These are phyloP conservation scores for Melaleuca quinquenervia DNA, from an alignment of 345 rosid genomes.

Conservation along the genomic window DNA sequence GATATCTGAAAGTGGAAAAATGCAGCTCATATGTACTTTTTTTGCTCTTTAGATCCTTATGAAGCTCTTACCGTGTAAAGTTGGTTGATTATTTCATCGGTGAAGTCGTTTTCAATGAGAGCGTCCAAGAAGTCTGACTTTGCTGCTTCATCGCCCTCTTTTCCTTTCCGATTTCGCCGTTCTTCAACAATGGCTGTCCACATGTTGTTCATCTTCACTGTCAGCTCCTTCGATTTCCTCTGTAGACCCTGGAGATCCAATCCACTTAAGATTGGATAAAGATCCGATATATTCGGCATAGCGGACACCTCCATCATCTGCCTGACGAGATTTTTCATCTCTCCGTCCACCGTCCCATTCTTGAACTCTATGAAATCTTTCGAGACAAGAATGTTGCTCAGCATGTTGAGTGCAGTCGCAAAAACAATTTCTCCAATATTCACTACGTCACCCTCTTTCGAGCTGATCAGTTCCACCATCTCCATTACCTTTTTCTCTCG, in stretches of 20 bases:
- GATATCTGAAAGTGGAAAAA: background rate
- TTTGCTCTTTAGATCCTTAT: background rate
- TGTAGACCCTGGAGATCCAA: conserved; percentile 17
- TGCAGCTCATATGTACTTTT: background rate
- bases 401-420: conserved; percentile 17
- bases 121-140: conserved; percentile 15
- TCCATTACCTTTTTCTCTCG: conserved; percentile 13
- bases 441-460: conserved; percentile 17
- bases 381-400: conserved; percentile 20
- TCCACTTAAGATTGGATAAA: conserved; percentile 10
- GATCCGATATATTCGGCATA: conserved; percentile 22
- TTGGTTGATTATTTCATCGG: conserved; percentile 9
- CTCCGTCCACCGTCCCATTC: conserved; percentile 7
- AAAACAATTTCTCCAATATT: conserved; percentile 11
- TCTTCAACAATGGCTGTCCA: background rate
- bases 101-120: conserved; percentile 15
- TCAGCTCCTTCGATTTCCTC: conserved; percentile 10
- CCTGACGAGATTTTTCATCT: conserved; percentile 5
- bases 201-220: conserved; percentile 1
- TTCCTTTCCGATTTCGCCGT: conserved; percentile 6
- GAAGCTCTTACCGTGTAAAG: background rate
- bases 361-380: conserved; percentile 11
- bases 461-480: conserved; percentile 11
- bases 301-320: conserved; percentile 9
- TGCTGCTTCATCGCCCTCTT: background rate